Evolutionary conservation across 2,329 filamentous ascomycete species (phyloP).

Genomic region (Metarhizium brunneum): DNA sequence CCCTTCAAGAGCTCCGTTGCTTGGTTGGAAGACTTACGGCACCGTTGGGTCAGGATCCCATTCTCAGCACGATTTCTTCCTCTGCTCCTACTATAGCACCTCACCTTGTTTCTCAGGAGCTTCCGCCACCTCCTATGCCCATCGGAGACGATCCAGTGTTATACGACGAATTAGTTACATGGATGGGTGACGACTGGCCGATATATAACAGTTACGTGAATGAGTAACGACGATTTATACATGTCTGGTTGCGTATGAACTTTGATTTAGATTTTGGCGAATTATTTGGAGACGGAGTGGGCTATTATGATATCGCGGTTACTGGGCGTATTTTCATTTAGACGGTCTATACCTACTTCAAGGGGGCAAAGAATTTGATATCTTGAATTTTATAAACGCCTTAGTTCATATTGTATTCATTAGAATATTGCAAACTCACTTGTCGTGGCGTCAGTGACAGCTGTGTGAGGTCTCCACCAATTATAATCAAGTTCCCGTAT

Average conservation of each 20-base stretch:
- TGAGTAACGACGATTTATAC: background rate
- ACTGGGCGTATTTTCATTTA: background rate
- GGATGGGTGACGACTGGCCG: constrained; percentile 29
- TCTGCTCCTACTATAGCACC: constrained; percentile 10
- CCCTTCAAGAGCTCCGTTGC: constrained; percentile 27
- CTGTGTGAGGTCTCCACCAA: background rate
- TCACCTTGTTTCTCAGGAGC: constrained; percentile 14
- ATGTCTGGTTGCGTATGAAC: too few species aligned
- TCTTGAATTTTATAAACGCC: background rate
- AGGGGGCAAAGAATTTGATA: background rate
- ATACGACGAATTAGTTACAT: constrained; percentile 26
- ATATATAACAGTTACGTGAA: constrained; percentile 12
- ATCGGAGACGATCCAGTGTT: constrained; percentile 21
- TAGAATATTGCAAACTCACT: background rate
- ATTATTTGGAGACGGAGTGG: too few species aligned
- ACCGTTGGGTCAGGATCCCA: constrained; percentile 9
- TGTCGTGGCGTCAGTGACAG: too few species aligned
- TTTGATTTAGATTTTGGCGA: too few species aligned
- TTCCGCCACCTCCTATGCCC: constrained; percentile 16
- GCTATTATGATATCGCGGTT: too few species aligned
- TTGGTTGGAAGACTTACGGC: constrained; percentile 26
- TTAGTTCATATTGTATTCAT: background rate
- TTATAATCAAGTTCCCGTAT: background rate
- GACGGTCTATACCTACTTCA: background rate
- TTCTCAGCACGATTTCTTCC: constrained; percentile 11